Percentiles rank a stretch among this genome's conserved stretches.
Conservation (phyloP, 2,329 filamentous ascomycete genomes). For the Didymella glomerata region DNA sequence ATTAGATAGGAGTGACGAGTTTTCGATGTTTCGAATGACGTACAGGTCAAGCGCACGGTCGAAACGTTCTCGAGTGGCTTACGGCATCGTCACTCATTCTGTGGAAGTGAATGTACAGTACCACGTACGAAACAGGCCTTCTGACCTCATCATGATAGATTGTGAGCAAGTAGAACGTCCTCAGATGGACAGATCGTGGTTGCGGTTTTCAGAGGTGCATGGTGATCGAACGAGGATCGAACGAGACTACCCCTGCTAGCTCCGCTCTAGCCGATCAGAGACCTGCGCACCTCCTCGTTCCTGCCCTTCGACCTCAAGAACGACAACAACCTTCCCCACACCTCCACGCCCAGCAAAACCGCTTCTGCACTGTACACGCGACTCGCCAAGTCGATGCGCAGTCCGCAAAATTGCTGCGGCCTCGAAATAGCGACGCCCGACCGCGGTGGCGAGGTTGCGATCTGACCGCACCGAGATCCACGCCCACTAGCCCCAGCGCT, state of each 20-base stretch:
- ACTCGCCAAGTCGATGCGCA: slow-evolving; percentile 31
- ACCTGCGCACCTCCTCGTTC: slow-evolving; percentile 33
- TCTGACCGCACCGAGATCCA: slow-evolving; percentile 31
- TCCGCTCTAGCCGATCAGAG: slow-evolving; percentile 1
- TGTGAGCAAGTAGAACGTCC: not conserved
- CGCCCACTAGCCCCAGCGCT: slow-evolving; percentile 35
- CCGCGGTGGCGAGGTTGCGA: slow-evolving; percentile 41
- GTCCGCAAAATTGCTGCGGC: slow-evolving; percentile 34
- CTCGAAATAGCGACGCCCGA: slow-evolving; percentile 25
- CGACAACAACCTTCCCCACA: slow-evolving; percentile 29
- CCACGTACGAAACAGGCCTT: not conserved
- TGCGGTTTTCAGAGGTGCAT: slow-evolving; percentile 17
- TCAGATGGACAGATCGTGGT: not conserved
- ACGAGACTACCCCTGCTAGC: slow-evolving; percentile 17
- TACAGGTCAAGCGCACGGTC: slow-evolving; percentile 26
- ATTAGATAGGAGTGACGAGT: slow-evolving; percentile 31
- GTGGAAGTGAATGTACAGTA: no score
- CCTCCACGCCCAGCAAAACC: slow-evolving; percentile 22
- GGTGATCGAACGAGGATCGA: slow-evolving; percentile 22
- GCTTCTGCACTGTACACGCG: slow-evolving; percentile 2
- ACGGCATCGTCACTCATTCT: not conserved
- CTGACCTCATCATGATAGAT: no score
- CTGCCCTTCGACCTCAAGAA: slow-evolving; percentile 28
- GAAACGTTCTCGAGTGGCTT: not conserved
- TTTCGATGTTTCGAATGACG: slow-evolving; percentile 29